Evolutionary conservation across 2,329 filamentous ascomycete species (phyloP).

Genomic region (Fusarium stilboides): DNA sequence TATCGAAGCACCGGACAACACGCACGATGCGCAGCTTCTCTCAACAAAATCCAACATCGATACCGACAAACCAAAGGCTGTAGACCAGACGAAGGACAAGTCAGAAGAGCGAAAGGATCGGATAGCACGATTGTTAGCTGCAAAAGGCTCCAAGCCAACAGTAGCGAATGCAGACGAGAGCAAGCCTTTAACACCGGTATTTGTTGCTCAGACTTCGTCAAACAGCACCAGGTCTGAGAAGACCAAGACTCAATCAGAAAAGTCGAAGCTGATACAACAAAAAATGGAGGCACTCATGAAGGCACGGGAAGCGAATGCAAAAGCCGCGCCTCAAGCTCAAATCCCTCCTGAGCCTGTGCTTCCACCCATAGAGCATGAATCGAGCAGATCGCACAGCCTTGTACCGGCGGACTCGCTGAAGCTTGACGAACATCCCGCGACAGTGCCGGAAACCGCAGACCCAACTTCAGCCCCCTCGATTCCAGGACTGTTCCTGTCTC

Average conservation of each 20-base stretch:
- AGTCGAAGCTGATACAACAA: slow-evolving; percentile 79
- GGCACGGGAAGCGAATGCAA: slow-evolving; percentile 62
- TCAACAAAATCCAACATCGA: background rate
- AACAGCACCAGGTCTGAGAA: slow-evolving; percentile 22
- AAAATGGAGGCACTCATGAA: slow-evolving; percentile 83
- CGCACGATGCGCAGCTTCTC: background rate
- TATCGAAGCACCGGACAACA: slow-evolving; percentile 1
- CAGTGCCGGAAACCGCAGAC: slow-evolving; percentile 26
- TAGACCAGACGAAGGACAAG: slow-evolving; percentile 66
- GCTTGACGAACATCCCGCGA: slow-evolving; percentile 14
- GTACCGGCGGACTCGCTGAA: slow-evolving; percentile 6
- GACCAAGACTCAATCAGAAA: slow-evolving; percentile 69
- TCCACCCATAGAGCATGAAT: slow-evolving; percentile 13
- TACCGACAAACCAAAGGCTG: slow-evolving; percentile 38
- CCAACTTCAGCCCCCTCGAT: slow-evolving; percentile 48
- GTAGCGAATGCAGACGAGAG: slow-evolving; percentile 24
- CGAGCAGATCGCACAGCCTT: slow-evolving; percentile 15
- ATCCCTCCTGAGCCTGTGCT: slow-evolving; percentile 1
- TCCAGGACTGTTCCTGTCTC: slow-evolving; percentile 57
- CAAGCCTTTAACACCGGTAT: background rate
- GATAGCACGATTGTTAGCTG: slow-evolving; percentile 82
- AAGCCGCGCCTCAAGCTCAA: slow-evolving; percentile 24
- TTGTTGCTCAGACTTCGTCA: slow-evolving; percentile 57
- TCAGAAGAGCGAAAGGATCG: slow-evolving; percentile 80
- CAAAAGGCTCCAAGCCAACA: slow-evolving; percentile 72